phyloP scores from a whole-genome alignment of 371 early-diverging fungal genomes.

The Mucor piriformis region DNA sequence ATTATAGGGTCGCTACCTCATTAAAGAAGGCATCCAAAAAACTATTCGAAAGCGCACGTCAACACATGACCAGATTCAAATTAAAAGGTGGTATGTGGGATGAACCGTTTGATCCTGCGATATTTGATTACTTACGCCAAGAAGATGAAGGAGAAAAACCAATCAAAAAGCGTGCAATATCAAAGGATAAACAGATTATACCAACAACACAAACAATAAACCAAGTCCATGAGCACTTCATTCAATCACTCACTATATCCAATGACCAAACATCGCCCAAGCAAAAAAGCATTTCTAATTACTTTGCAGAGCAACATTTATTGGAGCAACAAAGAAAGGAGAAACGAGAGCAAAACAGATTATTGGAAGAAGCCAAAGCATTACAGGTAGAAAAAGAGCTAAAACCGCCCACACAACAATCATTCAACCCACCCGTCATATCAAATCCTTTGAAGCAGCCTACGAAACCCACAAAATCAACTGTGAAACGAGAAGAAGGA shows the following conservation, averaged over 20 bases:
- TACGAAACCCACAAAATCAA: not conserved
- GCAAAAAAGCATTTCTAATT: not conserved
- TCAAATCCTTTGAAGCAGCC: no score
- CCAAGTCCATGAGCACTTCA: not conserved
- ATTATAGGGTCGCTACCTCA: constrained; percentile 62
- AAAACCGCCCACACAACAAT: not conserved
- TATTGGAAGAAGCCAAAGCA: not conserved
- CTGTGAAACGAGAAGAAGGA: not conserved
- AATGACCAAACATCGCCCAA: not conserved
- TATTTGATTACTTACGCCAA: constrained; percentile 10
- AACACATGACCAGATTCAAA: not conserved
- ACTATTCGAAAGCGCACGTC: constrained; percentile 8
- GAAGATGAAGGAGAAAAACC: not conserved
- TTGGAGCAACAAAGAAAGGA: not conserved
- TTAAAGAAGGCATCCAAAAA: constrained; percentile 4
- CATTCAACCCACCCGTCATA: no score
- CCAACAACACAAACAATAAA: not conserved
- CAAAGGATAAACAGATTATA: not conserved
- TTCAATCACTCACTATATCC: not conserved
- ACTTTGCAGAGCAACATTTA: not conserved
- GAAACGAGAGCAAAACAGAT: not conserved
- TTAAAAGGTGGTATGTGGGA: constrained; percentile 7
- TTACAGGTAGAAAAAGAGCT: not conserved
- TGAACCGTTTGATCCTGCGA: not conserved
- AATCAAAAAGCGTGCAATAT: no score